Conservation (phyloP, 2,329 filamentous ascomycete genomes). For the Colletotrichum graminicola region DNA sequence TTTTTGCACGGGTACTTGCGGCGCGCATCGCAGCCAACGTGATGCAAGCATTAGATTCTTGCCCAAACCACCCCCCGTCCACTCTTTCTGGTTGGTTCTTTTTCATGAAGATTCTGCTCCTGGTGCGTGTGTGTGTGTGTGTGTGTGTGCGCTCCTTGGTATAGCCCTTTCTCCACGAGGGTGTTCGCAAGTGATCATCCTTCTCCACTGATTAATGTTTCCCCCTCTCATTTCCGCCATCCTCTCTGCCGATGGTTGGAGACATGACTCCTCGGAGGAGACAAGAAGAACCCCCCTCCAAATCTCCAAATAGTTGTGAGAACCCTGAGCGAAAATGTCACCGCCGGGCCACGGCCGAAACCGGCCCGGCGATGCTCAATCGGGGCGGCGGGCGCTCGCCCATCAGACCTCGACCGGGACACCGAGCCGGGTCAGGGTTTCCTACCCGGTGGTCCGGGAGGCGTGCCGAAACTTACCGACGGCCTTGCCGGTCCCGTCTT, state of each 20-base stretch:
- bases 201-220: slow-evolving; percentile 15
- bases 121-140: neutral
- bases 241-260: neutral
- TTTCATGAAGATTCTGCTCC: slow-evolving; percentile 2
- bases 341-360: neutral
- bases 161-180: neutral
- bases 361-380: neutral
- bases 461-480: slow-evolving; percentile 25
- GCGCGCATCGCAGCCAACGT: slow-evolving; percentile 9
- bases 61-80: neutral
- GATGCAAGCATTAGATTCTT: slow-evolving; percentile 27
- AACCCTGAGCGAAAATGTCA: neutral
- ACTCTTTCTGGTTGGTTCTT: neutral
- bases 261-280: neutral
- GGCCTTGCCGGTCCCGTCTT: neutral
- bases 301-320: no score
- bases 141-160: neutral
- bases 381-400: neutral
- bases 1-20: neutral
- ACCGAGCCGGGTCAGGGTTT: neutral
- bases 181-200: neutral
- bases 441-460: slow-evolving; percentile 30
- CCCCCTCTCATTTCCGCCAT: neutral
- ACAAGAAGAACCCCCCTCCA: neutral
- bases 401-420: neutral